Base-by-base conservation (phyloP, 345 rosid genomes). In the Anastatica hierochuntica region DNA sequence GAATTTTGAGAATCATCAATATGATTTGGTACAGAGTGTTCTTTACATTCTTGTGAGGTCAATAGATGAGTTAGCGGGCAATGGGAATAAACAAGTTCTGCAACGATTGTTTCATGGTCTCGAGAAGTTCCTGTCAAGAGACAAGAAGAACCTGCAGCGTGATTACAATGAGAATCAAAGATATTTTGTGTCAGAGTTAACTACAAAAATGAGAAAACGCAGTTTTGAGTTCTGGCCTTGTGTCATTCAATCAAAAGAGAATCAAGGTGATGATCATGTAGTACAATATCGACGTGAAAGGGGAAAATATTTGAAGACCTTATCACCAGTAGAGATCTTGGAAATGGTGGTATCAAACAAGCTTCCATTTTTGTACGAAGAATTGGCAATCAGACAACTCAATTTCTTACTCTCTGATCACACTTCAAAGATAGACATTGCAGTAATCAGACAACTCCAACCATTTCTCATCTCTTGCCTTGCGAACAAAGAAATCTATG, bases 401-500 rank as follows among this genome's bases (percentile, higher is more conserved):
- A 15, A 54, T 10, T 6, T 4, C 0, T 4, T 47, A 8, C 49
- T 54, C 14, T 45, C 48, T 38, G 9, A 29, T 29, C 33, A 63
- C 11, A 1, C 12, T 8, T 38, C 49, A 30, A 17, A 3, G 41
- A 17, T 37, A n/a, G n/a, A n/a, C n/a, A 8, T 8, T 23, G 7
- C 23, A 16, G 26, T 14, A 4, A 8, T 29, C 3, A 54, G 48
- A 45, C 6, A 37, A 20, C 62, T 54, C 23, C 20, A 15, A 42
- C 27, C 55, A 5, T 12, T 54, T 29, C 42, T 63, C 27, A 39
- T 63, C 9, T 14, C 49, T 36, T 54, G 56, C 49, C 36, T 63
- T 9, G 1, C 0, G 34, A 7, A 39, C 47, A 19, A 38, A 63
- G 43, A 23, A 46, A 20, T 63, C 55, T 20, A 26, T 1, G 56